A percentile compares a stretch with the other conserved stretches of the same genome.
These are phyloP conservation scores for Komagataella pseudopastoris DNA, from an alignment of 805 yeast genomes.

Conservation along the genomic window DNA sequence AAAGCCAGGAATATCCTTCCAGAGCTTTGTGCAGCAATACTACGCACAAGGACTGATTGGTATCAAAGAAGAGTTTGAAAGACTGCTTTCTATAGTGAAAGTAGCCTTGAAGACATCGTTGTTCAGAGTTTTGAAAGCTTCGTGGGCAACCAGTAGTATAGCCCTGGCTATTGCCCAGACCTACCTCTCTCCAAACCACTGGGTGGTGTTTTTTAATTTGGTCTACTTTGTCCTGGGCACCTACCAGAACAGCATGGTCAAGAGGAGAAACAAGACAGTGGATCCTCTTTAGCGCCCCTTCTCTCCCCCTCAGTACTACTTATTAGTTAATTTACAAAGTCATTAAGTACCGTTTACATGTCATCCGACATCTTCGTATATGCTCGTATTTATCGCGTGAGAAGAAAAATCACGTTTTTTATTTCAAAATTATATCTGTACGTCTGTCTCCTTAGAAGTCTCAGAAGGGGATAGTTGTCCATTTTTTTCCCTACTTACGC, in stretches of 20 bases:
- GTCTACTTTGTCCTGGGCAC: constrained; percentile 51
- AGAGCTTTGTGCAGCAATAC: constrained; percentile 2
- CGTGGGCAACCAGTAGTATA: constrained; percentile 39
- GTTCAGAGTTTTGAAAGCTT: constrained; percentile 31
- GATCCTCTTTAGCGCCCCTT: not conserved
- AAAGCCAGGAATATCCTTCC: constrained; percentile 14
- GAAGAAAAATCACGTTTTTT: not conserved
- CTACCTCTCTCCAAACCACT: constrained; percentile 39
- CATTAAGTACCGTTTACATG: not conserved
- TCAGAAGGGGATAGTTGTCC: not conserved
- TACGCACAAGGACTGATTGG: constrained; percentile 4
- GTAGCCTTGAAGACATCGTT: constrained; percentile 28
- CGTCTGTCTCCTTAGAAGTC: not conserved
- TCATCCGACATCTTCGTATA: not conserved
- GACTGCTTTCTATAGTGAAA: constrained; percentile 9
- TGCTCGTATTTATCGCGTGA: not conserved
- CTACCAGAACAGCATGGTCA: constrained; percentile 42
- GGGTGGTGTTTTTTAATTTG: constrained; percentile 51
- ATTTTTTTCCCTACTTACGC: not conserved
- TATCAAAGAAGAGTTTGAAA: constrained; percentile 6
- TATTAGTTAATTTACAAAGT: too few species aligned
- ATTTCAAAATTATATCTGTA: not conserved
- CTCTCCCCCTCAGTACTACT: not conserved
- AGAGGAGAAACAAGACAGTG: constrained; percentile 12
- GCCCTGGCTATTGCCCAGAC: constrained; percentile 43